Percentiles rank a stretch among this genome's conserved stretches.
Evolutionary conservation across 1,139 yeast species (phyloP).

Genomic region (Suhomyces choctaworum): DNA sequence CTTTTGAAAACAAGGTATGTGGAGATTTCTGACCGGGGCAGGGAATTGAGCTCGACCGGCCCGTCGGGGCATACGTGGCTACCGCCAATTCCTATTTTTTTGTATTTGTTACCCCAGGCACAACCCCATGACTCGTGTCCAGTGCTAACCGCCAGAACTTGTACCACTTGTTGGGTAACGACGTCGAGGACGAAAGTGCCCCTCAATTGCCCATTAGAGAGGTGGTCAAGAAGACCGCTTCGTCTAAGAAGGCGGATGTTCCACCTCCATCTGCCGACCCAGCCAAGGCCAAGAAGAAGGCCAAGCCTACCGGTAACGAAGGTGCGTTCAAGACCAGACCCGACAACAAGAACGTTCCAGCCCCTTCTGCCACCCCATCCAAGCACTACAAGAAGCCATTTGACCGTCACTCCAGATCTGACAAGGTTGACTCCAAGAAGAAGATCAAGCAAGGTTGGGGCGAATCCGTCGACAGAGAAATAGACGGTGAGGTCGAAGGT

Average conservation of each 20-base stretch:
- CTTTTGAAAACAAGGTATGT: constrained; percentile 55
- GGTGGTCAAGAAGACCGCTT: constrained; percentile 77
- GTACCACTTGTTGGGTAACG: constrained; percentile 63
- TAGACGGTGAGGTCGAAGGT: constrained; percentile 64
- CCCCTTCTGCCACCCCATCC: constrained; percentile 53
- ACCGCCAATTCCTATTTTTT: neutral
- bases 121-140: neutral
- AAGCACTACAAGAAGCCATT: constrained; percentile 63
- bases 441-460: constrained; percentile 80
- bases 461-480: constrained; percentile 67
- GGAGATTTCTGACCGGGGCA: neutral
- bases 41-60: neutral
- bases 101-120: no score
- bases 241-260: constrained; percentile 85
- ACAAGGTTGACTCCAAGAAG: constrained; percentile 82
- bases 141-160: constrained; percentile 37
- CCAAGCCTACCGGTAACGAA: constrained; percentile 80
- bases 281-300: constrained; percentile 73
- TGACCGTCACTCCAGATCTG: constrained; percentile 85
- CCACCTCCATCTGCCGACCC: constrained; percentile 84
- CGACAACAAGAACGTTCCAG: constrained; percentile 70
- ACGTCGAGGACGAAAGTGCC: constrained; percentile 70
- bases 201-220: constrained; percentile 63
- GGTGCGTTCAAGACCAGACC: constrained; percentile 79
- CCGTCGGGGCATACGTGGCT: neutral